Evolutionary conservation across 2,329 filamentous ascomycete genomes (phyloP).

Genomic region (Calonectria pauciramosa): DNA sequence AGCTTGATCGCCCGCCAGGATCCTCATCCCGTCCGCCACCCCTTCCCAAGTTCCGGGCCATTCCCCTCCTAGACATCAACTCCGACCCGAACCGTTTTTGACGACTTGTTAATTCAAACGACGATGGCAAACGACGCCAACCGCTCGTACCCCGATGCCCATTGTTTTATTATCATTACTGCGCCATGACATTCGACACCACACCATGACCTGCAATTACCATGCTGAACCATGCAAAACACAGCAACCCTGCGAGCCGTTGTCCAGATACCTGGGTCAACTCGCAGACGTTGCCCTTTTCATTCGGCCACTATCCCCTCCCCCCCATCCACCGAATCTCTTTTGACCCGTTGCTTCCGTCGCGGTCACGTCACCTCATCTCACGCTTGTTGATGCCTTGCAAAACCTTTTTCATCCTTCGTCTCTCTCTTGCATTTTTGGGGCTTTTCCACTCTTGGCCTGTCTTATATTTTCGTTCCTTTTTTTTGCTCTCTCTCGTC

Average conservation of each 20-base stretch:
- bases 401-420: not conserved
- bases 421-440: not conserved
- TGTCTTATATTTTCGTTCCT: not conserved
- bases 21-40: slow-evolving; percentile 25
- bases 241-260: not conserved
- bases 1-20: slow-evolving; percentile 47
- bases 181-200: slow-evolving; percentile 19
- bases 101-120: slow-evolving; percentile 14
- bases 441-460: not conserved
- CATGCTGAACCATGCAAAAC: not conserved
- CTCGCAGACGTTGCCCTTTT: slow-evolving; percentile 3
- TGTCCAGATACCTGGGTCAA: slow-evolving; percentile 4
- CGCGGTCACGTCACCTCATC: not conserved
- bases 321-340: not conserved
- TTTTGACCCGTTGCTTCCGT: not conserved
- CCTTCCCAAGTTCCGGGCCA: slow-evolving; percentile 20
- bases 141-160: slow-evolving; percentile 12
- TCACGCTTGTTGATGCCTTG: not conserved
- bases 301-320: not conserved
- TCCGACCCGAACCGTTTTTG: slow-evolving; percentile 23
- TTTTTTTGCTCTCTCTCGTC: not conserved
- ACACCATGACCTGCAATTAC: slow-evolving; percentile 10
- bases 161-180: slow-evolving; percentile 20
- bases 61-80: slow-evolving; percentile 24
- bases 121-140: slow-evolving; percentile 17